phyloP scores from a whole-genome alignment of 495 filamentous ascomycete species.

The Lasiosphaeria miniovina region DNA sequence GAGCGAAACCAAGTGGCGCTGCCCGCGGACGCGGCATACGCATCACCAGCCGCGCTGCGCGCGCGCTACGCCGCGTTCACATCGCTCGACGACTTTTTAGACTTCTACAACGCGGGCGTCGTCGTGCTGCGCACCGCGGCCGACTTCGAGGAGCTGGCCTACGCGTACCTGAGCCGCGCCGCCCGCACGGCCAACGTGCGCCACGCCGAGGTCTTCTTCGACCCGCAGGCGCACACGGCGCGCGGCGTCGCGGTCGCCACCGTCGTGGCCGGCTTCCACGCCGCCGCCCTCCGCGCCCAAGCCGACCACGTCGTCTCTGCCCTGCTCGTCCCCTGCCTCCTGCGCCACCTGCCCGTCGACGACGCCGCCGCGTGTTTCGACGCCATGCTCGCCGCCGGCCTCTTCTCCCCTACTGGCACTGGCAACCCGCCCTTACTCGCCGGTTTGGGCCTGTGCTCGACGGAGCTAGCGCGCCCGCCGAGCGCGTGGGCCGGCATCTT shows the following conservation, averaged over 20 bases:
- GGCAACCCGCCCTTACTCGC: slow-evolving; percentile 42
- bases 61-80: slow-evolving; percentile 62
- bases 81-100: slow-evolving; percentile 72
- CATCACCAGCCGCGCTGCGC: slow-evolving; percentile 54
- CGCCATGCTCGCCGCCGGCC: slow-evolving; percentile 43
- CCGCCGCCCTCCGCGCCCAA: slow-evolving; percentile 59
- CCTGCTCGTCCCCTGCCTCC: slow-evolving; percentile 64
- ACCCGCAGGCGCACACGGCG: slow-evolving; percentile 69
- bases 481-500: slow-evolving; percentile 61
- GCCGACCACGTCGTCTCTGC: slow-evolving; percentile 61
- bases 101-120: slow-evolving; percentile 78
- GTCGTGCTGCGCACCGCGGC: slow-evolving; percentile 54
- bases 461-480: slow-evolving; percentile 62
- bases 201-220: slow-evolving; percentile 79
- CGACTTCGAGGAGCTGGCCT: slow-evolving; percentile 75
- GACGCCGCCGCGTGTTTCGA: slow-evolving; percentile 51
- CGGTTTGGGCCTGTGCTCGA: slow-evolving; percentile 66
- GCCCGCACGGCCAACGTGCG: slow-evolving; percentile 58
- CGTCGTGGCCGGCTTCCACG: slow-evolving; percentile 57
- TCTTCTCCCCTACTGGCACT: slow-evolving; percentile 38
- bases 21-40: slow-evolving; percentile 59
- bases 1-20: slow-evolving; percentile 59
- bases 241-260: slow-evolving; percentile 60
- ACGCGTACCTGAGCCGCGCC: slow-evolving; percentile 66
- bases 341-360: slow-evolving; percentile 62